Evolutionary conservation across 176 grass and related monocot species (phyloP), one percentile per base, ranked within the genome.

Genomic region (Olyra latifolia): DNA sequence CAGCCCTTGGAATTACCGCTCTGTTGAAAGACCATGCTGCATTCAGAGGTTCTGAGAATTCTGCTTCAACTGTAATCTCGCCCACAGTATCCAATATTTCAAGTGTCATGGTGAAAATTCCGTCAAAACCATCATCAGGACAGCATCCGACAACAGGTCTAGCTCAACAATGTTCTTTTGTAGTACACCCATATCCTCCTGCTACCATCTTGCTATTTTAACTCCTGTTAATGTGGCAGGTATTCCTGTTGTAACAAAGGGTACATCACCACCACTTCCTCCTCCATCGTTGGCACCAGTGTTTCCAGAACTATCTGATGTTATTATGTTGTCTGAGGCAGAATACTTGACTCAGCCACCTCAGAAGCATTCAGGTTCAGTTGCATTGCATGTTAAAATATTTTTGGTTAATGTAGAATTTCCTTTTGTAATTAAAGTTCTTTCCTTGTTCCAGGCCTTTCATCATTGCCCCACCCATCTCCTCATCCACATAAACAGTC

Each of bases 1-100:
- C 90, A 72, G 66, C 88, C 81, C 80, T 94, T 81, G 95, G 92
- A 82, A 89, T 95, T 80, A 95, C 84, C 19, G 75, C 88, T 80
- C 76, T 95, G 43, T 84, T 95, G 59, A 88, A 95, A 67, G 90
- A 95, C 38, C 75, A 91, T 84, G 83, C 60, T 84, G 56, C 62
- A 80, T 89, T 69, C 76, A 48, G 53, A 75, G 54, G 32, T 12
- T 52, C 68, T 19, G 83, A 91, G 52, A 22, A 67, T 42, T 81
- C 52, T 54, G 23, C 32, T 79, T 85, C 82, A 80, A 71, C 87
- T 11, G n/a, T 75, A 74, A 70, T 74, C 22, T 25, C 73, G 45
- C 79, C 78, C 20, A 70, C 41, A 20, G 20, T 69, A 38, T 75
- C 41, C 25, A 39, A 78, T 32, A 40, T 73, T 17, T 77, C 80